Evolutionary conservation across 2,329 filamentous ascomycete species (phyloP), one percentile per base, ranked within the genome.

Genomic region (Calonectria ilicicola): DNA sequence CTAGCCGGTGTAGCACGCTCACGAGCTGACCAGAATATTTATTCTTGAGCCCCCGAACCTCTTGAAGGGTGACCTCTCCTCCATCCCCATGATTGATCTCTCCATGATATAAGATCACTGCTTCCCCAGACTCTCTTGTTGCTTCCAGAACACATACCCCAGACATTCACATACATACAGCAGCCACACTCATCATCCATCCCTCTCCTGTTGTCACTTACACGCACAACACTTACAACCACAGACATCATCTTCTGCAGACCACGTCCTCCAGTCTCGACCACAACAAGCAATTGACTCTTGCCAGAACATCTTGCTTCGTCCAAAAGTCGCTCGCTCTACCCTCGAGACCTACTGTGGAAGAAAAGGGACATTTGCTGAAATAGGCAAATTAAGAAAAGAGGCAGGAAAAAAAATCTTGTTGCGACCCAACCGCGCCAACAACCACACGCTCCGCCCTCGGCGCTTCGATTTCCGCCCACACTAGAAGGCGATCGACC

Each of bases 41-140:
- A 78, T 76, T 80, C 77, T 71, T 75, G 74, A 77, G 73, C 69
- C 70, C 77, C 77, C 75, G 56, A 71, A 58, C 35, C 44, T 73
- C 49, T 74, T 67, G n/a, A 65, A 69, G 62, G 74, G 71, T 32
- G 68, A n/a, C 63, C 21, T 66, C 51, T 67, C 72, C 76, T 46
- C 74, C 72, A 77, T 77, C 75, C 69, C 65, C 71, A 72, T 74
- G 72, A 38, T 75, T 58, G 56, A 65, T 74, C 67, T 73, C 44
- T 76, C 65, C 67, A 42, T 56, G 56, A 67, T 63, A 58, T 53
- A 71, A 71, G 53, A 70, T 70, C 69, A 71, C 49, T 46, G 44
- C 35, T 64, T 71, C 69, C 69, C 69, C 69, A 71, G 69, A 71
- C 46, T 67, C 63, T 53, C n/a, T 62, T 14, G 26, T 26, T 56